These are phyloP conservation scores for Syncephalastrum monosporum DNA, from an alignment of 371 early-diverging fungal genomes.

Conservation along the genomic window DNA sequence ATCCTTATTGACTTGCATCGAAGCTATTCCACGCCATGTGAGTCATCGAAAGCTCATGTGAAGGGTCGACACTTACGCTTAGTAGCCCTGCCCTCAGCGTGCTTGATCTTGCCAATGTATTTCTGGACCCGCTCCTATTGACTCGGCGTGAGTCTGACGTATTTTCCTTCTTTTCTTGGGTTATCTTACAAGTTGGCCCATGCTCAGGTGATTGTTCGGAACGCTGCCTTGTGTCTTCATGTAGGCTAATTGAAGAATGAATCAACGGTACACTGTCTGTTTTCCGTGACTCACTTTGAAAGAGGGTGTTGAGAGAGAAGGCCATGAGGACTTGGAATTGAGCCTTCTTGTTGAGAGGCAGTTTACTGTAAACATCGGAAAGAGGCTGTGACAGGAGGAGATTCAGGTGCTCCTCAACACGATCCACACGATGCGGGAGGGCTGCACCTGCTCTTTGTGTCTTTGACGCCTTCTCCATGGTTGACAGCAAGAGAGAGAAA, in stretches of 20 bases:
- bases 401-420: constrained; percentile 48
- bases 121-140: constrained; percentile 46
- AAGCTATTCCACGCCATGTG: constrained; percentile 16
- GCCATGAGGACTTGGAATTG: constrained; percentile 55
- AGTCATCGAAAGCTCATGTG: not conserved
- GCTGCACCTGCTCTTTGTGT: constrained; percentile 38
- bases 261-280: not conserved
- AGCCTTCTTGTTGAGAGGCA: constrained; percentile 46
- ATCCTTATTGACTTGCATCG: constrained; percentile 51
- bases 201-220: constrained; percentile 47
- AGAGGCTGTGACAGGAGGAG: constrained; percentile 44
- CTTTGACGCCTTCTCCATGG: too few relatives aligned
- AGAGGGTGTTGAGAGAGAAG: constrained; percentile 53
- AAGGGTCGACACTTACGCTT: constrained; percentile 24
- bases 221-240: constrained; percentile 50
- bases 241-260: constrained; percentile 36
- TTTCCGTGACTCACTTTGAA: constrained; percentile 43
- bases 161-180: not conserved
- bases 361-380: constrained; percentile 44
- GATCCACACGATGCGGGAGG: constrained; percentile 32
- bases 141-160: not conserved
- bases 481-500: too few relatives aligned
- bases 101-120: constrained; percentile 51
- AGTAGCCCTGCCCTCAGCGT: constrained; percentile 34
- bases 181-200: constrained; percentile 48